A percentile compares a stretch with the other conserved stretches of the same genome.
phyloP scores from a whole-genome alignment of 2,329 filamentous ascomycete species.

The Nothophaeocryptopus gaeumannii region DNA sequence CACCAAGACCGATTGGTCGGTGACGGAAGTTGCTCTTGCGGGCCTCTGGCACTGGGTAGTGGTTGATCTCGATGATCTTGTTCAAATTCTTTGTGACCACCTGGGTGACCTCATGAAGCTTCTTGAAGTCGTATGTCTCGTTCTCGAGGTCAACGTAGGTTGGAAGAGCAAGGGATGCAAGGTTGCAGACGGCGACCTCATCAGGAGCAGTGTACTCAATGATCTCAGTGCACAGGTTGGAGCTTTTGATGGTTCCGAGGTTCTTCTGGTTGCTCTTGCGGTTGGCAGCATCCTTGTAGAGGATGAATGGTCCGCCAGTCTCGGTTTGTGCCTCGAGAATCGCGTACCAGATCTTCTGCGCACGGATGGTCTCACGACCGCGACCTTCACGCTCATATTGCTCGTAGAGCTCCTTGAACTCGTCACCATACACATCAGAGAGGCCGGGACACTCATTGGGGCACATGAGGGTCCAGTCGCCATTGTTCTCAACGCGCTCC shows the following conservation, averaged over 20 bases:
- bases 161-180: conserved; percentile 89
- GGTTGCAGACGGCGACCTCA: conserved; percentile 97
- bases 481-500: conserved; percentile 97
- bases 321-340: conserved; percentile 98
- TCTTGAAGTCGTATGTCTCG: conserved; percentile 89
- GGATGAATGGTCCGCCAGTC: conserved; percentile 98
- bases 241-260: conserved; percentile 95
- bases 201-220: conserved; percentile 96
- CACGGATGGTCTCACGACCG: conserved; percentile 87
- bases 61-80: conserved; percentile 97
- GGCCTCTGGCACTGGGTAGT: conserved; percentile 95
- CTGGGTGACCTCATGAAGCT: conserved; percentile 90
- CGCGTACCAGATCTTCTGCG: conserved; percentile 99
- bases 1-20: conserved; percentile 91
- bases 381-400: conserved; percentile 82
- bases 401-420: conserved; percentile 93
- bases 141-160: conserved; percentile 84
- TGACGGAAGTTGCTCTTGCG: conserved; percentile 96
- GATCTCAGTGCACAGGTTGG: conserved; percentile 98
- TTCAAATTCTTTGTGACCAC: conserved; percentile 94
- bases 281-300: conserved; percentile 99
- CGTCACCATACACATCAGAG: conserved; percentile 94
- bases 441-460: conserved; percentile 93
- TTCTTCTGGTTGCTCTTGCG: conserved; percentile 99
- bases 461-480: conserved; percentile 96